Conservation (phyloP, 2,329 filamentous ascomycete species). For the Fusarium abutilonis region DNA sequence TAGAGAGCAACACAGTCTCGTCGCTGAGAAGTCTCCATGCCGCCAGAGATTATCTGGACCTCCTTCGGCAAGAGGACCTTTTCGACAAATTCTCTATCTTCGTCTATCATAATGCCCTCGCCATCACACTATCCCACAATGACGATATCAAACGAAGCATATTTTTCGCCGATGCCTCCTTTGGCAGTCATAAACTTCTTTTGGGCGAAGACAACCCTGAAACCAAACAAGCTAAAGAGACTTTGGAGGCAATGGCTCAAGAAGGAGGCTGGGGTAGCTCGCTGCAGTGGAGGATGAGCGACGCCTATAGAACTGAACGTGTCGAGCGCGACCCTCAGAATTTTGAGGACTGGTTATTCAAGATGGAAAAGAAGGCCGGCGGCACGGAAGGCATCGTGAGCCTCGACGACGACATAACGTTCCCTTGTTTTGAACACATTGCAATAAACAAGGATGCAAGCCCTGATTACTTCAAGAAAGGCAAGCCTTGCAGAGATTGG, state of each 20-base stretch:
- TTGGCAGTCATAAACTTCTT: background rate
- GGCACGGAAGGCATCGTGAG: background rate
- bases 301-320: background rate
- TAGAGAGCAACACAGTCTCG: background rate
- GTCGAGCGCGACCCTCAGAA: background rate
- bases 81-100: constrained; percentile 46
- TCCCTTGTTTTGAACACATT: background rate
- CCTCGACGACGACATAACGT: background rate
- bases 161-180: background rate
- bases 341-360: constrained; percentile 1
- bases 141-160: constrained; percentile 8
- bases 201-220: background rate
- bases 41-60: background rate
- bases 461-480: background rate
- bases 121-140: no score
- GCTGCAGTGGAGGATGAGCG: no score
- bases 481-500: background rate
- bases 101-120: constrained; percentile 47
- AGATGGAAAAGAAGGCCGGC: background rate
- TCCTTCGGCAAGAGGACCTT: background rate
- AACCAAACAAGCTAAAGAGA: background rate
- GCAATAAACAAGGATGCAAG: background rate
- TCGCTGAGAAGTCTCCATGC: background rate
- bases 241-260: no score
- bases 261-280: no score